These are phyloP conservation scores for Ceratocystis albifundus DNA, from an alignment of 2,329 filamentous ascomycete species.

Conservation along the genomic window DNA sequence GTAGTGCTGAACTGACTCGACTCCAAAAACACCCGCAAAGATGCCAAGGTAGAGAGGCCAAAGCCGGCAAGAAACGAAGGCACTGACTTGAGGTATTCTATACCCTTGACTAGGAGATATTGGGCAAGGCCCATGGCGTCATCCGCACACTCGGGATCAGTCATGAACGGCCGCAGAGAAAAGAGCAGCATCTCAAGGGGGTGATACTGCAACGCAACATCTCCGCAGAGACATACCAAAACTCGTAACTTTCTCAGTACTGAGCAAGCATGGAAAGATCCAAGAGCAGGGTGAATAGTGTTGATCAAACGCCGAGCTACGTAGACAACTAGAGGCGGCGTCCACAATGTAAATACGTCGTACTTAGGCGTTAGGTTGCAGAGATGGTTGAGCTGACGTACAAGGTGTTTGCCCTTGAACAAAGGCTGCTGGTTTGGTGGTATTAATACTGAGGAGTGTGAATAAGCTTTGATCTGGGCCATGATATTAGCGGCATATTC, in stretches of 20 bases:
- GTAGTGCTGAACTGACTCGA: conserved; percentile 68
- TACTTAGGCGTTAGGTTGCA: conserved; percentile 55
- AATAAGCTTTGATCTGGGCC: conserved; percentile 55
- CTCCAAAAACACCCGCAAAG: conserved; percentile 62
- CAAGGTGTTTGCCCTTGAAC: conserved; percentile 67
- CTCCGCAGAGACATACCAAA: conserved; percentile 64
- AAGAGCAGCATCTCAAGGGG: conserved; percentile 83
- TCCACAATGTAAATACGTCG: conserved; percentile 58
- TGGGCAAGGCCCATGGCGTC: conserved; percentile 79
- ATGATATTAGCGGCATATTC: conserved; percentile 52
- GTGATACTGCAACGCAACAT: conserved; percentile 63
- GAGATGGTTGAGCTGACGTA: conserved; percentile 65
- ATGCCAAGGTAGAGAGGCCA: conserved; percentile 65
- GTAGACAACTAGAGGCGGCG: conserved; percentile 58
- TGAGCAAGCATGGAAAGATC: conserved; percentile 75
- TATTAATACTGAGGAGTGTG: conserved; percentile 52
- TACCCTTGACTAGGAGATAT: conserved; percentile 65
- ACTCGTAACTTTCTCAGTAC: conserved; percentile 78
- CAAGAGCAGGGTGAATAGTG: conserved; percentile 69
- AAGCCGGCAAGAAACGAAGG: conserved; percentile 74
- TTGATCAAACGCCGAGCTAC: conserved; percentile 69
- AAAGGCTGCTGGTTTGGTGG: conserved; percentile 75
- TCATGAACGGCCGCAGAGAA: conserved; percentile 64
- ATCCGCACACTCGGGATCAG: conserved; percentile 76
- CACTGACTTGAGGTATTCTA: conserved; percentile 48